Evolutionary conservation across 352 stramenopile genomes (phyloP), one percentile per base, ranked within the genome.

Genomic region (Phytophthora citrophthora): DNA sequence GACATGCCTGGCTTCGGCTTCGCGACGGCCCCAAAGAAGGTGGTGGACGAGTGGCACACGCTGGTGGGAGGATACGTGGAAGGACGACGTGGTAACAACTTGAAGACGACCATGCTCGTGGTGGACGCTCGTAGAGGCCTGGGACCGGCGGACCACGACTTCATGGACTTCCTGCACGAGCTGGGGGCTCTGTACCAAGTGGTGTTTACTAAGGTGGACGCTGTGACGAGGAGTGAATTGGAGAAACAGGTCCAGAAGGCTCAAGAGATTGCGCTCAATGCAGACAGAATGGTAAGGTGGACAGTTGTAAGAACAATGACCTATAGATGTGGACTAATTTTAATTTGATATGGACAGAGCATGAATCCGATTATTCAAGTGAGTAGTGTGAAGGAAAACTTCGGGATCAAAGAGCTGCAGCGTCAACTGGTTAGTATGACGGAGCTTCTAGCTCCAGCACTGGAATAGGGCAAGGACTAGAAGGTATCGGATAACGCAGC

Each of bases 191-290:
- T 89, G 34, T 97, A 97, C 70, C 89, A 97, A 51, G 76, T 97
- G 20, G 87, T 98, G 29, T 89, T 98, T 54, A 98, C 91, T 11
- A 98, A 98, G 67, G 86, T 80, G 9, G 91, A 98, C 65, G 55
- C 83, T 10, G 72, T 88, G 43, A 79, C 74, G 13, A 52, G 68
- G 7, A 59, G 45, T 1, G 79, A 86, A 16, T 53, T 93, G 31
- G 74, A 79, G 41, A 78, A 76, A 49, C 49, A 83, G 43, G 76
- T 93, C 20, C 32, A 79, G 8, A 81, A 84, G 31, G 83, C 81
- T 12, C 73, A 83, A 23, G 55, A 83, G 0, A 68, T 82, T 27
- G 79, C 79, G 4, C 38, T 79, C 16, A 73, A 57, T 48, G 72
- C 82, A 4, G 72, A 86, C 27, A 72, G 83, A 38, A 83, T 93